Evolutionary conservation across 306 rosid species (phyloP), one percentile per base, ranked within the genome.

Genomic region (Phaseolus lunatus): DNA sequence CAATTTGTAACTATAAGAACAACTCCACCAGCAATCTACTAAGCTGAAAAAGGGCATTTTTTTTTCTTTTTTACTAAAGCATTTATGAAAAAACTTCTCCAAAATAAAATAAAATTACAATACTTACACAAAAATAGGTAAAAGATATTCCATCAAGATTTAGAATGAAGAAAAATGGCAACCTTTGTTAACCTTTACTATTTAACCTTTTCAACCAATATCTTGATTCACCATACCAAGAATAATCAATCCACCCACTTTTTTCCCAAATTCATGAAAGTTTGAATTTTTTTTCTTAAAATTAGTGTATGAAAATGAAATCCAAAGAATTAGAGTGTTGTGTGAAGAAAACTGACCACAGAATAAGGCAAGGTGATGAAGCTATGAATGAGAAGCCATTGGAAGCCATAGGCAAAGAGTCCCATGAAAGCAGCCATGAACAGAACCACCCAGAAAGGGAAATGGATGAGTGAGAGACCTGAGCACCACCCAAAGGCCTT

Each of bases 401-500:
- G 94, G 52, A 87, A 53, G 14, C 89, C 94, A 82, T 89, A 89
- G 22, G 92, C 97, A 23, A 86, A 2, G 77, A 89, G 49, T 3
- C 94, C 94, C 45, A 88, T 19, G 33, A 80, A 69, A 24, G 87
- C 83, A 80, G 97, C 80, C 24, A 83, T 62, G 75, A 89, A 76
- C 77, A 89, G 35, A 27, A 91, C 92, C 1, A 75, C 62, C 91
- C 90, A 86, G 52, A 89, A 54, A 0, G 97, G 97, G 8, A 89
- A 70, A 67, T 83, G 84, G 72, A 83, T 33, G 22, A 89, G 87
- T 0, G 76, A 83, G 1, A 89, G 22, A 9, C 97, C 94, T n/a
- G 87, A 89, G 43, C 90, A 89, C 97, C 97, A 91, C 0, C 97
- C 97, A 57, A 91, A 82, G 1, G 83, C 92, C 44, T 88, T 91